These are phyloP conservation scores for Candida jianshihensis DNA, from an alignment of 805 yeast genomes.

Conservation along the genomic window DNA sequence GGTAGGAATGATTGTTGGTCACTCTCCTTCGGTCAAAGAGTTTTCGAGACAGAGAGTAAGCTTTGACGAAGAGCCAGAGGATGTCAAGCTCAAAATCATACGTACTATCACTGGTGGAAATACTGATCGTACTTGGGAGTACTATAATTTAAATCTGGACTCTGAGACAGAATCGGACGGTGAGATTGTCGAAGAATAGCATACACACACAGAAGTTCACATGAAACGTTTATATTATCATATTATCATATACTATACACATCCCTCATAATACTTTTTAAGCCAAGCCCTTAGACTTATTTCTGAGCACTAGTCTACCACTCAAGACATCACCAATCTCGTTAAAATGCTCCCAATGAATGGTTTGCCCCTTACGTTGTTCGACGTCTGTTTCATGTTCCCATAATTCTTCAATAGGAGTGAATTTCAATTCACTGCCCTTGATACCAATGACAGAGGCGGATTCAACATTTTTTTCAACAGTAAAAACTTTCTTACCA, in stretches of 20 bases:
- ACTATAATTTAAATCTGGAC: conserved; percentile 10
- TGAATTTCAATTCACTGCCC: conserved; percentile 52
- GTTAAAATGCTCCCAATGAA: conserved; percentile 59
- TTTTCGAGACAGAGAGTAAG: conserved; percentile 39
- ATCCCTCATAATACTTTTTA: no score
- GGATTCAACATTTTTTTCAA: conserved; percentile 29
- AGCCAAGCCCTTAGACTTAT: conserved; percentile 17
- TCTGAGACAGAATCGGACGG: not conserved
- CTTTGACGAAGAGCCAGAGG: conserved; percentile 40
- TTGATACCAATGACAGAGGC: conserved; percentile 57
- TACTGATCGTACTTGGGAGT: conserved; percentile 20
- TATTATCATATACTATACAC: no score
- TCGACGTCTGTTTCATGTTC: conserved; percentile 46
- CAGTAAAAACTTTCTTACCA: conserved; percentile 36
- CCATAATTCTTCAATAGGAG: conserved; percentile 47
- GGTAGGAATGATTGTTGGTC: conserved; percentile 93
- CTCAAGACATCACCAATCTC: conserved; percentile 58
- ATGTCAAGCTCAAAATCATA: conserved; percentile 41
- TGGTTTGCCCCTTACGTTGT: conserved; percentile 53
- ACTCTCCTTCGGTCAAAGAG: conserved; percentile 44
- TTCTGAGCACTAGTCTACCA: conserved; percentile 50
- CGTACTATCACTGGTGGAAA: conserved; percentile 54
- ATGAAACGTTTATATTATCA: no score
- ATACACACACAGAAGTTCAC: no score
- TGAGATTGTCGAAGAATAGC: not conserved